phyloP scores from a whole-genome alignment of 1,284 basidiomycete species.

The Cerrena zonata region DNA sequence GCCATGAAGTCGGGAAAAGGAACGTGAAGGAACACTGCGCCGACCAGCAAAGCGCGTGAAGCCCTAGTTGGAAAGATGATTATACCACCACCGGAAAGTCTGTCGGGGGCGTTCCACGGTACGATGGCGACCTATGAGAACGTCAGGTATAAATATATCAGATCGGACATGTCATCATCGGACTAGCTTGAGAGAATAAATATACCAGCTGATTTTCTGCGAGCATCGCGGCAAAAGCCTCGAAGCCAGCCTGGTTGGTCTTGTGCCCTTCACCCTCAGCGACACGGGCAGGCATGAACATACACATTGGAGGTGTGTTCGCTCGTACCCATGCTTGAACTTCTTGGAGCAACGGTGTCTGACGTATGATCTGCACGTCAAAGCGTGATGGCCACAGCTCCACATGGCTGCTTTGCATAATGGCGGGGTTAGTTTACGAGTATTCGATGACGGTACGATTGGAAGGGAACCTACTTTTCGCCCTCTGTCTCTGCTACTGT shows the following conservation, averaged over 20 bases:
- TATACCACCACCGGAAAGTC: constrained; percentile 46
- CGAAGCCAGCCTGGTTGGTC: constrained; percentile 49
- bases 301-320: constrained; percentile 45
- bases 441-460: not conserved
- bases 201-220: constrained; percentile 49
- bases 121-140: constrained; percentile 46
- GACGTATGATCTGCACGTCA: constrained; percentile 39
- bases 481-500: constrained; percentile 63
- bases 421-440: constrained; percentile 10
- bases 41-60: constrained; percentile 53
- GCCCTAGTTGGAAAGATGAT: constrained; percentile 51
- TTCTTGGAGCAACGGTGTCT: constrained; percentile 39
- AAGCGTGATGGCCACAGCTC: constrained; percentile 48
- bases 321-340: constrained; percentile 45
- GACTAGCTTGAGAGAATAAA: constrained; percentile 12
- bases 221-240: constrained; percentile 45
- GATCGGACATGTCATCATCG: not conserved
- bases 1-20: constrained; percentile 50
- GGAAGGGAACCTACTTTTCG: constrained; percentile 45
- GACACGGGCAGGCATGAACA: constrained; percentile 57
- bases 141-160: too few relatives aligned
- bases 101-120: constrained; percentile 43
- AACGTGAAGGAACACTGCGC: constrained; percentile 47
- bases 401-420: constrained; percentile 28
- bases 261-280: constrained; percentile 41